Conservation (phyloP, 495 filamentous ascomycete species). For the Lasiosphaeria hispida region DNA sequence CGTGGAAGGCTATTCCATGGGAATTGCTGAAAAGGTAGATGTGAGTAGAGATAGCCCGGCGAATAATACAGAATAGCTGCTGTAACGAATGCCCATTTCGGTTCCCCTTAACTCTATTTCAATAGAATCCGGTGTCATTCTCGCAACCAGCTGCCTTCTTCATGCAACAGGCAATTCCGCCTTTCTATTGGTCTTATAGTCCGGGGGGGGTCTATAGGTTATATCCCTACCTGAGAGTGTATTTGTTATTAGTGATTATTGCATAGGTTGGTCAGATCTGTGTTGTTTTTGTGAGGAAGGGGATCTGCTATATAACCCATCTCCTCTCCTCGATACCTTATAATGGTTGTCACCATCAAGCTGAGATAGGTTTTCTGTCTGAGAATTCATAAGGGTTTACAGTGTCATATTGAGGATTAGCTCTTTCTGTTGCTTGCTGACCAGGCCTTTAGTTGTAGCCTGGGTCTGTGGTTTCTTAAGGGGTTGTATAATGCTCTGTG, state of each 20-base stretch:
- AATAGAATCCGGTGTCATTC: too few relatives aligned
- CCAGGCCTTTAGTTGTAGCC: background rate
- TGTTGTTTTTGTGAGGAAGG: background rate
- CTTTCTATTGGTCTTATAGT: too few relatives aligned
- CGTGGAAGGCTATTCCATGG: too few relatives aligned
- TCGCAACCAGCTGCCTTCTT: too few relatives aligned
- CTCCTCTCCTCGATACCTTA: background rate
- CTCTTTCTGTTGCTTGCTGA: conserved; percentile 5
- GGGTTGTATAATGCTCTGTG: conserved; percentile 3
- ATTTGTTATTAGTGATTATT: conserved; percentile 4
- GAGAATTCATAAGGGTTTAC: conserved; percentile 5
- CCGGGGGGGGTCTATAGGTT: too few relatives aligned
- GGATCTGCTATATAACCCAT: conserved; percentile 1
- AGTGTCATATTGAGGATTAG: background rate
- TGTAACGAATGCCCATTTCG: too few relatives aligned
- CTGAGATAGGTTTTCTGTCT: conserved; percentile 1
- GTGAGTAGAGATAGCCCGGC: too few relatives aligned
- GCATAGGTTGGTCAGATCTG: background rate
- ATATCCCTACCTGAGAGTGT: background rate
- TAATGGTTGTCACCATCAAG: conserved; percentile 1
- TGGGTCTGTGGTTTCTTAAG: conserved; percentile 1
- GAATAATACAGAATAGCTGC: too few relatives aligned
- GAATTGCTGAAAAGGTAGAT: too few relatives aligned
- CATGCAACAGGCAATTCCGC: too few relatives aligned
- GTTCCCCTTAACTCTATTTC: too few relatives aligned